Conservation (phyloP, 148 eudicot genomes). For the Amaranthus palmeri region DNA sequence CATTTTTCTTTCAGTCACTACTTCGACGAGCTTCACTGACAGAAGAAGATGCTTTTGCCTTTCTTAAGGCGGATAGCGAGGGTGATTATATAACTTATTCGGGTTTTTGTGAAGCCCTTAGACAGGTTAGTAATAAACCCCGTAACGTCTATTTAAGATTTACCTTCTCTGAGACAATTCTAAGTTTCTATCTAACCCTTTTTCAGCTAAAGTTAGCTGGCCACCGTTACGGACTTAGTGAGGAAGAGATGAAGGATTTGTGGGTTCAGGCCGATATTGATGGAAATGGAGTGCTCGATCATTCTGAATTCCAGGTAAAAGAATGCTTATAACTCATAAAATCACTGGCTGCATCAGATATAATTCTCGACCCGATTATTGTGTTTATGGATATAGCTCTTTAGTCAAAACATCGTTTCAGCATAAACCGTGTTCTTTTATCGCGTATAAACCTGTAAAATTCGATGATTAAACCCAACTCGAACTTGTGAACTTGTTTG, state of each 20-base stretch:
- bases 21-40: background rate
- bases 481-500: background rate
- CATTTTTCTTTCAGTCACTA: too few relatives aligned
- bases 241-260: constrained; percentile 77
- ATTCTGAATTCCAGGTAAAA: constrained; percentile 69
- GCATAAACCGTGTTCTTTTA: too few relatives aligned
- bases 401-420: too few relatives aligned
- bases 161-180: background rate
- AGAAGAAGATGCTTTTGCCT: background rate
- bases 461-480: too few relatives aligned
- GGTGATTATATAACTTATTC: constrained; percentile 31
- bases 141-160: too few relatives aligned
- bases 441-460: too few relatives aligned
- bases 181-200: constrained; percentile 6
- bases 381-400: too few relatives aligned
- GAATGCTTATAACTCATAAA: too few relatives aligned
- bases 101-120: constrained; percentile 34
- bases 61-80: constrained; percentile 20
- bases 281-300: constrained; percentile 83
- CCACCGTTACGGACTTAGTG: constrained; percentile 62
- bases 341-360: too few relatives aligned
- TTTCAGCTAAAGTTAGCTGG: constrained; percentile 79
- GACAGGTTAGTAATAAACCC: constrained; percentile 17
- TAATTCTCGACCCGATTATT: too few relatives aligned
- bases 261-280: constrained; percentile 94